A percentile compares a stretch with the other conserved stretches of the same genome.
These are phyloP conservation scores for Fusarium anguioides DNA, from an alignment of 2,329 filamentous ascomycete species.

Conservation along the genomic window DNA sequence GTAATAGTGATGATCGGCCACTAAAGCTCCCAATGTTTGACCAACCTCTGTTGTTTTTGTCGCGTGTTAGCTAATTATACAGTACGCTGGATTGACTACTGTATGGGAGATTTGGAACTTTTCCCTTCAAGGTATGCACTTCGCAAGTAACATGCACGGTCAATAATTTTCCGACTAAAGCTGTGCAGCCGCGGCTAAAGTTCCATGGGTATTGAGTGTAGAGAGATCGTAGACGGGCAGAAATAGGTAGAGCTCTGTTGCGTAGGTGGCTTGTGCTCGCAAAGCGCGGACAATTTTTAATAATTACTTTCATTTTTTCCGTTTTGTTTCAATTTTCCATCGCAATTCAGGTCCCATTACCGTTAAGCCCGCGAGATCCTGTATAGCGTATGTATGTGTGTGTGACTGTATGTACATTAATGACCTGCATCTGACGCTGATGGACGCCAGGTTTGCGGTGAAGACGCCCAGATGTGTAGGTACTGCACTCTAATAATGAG, in stretches of 20 bases:
- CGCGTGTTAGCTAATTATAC: too few relatives aligned
- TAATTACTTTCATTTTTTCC: too few relatives aligned
- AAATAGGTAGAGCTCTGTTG: neutral
- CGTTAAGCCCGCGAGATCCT: neutral
- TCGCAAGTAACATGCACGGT: constrained; percentile 1
- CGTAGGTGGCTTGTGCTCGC: constrained; percentile 6
- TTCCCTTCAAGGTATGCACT: constrained; percentile 16
- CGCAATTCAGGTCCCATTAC: neutral
- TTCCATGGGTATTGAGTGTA: neutral
- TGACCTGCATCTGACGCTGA: constrained; percentile 7
- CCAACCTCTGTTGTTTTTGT: too few relatives aligned
- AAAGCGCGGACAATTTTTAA: neutral
- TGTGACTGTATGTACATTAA: neutral
- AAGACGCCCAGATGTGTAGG: neutral
- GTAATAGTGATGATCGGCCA: constrained; percentile 15
- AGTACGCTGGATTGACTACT: neutral
- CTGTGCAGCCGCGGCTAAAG: neutral
- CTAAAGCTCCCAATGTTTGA: neutral
- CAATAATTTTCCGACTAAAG: neutral
- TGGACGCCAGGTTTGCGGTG: neutral
- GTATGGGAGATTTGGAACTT: constrained; percentile 12
- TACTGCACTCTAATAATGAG: neutral
- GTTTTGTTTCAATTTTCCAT: constrained; percentile 2
- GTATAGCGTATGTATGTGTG: too few relatives aligned
- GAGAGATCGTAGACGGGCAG: neutral